A percentile compares a stretch with the other conserved stretches of the same genome.
Conservation (phyloP, 2,329 filamentous ascomycete genomes). For the Alternaria triticina region DNA sequence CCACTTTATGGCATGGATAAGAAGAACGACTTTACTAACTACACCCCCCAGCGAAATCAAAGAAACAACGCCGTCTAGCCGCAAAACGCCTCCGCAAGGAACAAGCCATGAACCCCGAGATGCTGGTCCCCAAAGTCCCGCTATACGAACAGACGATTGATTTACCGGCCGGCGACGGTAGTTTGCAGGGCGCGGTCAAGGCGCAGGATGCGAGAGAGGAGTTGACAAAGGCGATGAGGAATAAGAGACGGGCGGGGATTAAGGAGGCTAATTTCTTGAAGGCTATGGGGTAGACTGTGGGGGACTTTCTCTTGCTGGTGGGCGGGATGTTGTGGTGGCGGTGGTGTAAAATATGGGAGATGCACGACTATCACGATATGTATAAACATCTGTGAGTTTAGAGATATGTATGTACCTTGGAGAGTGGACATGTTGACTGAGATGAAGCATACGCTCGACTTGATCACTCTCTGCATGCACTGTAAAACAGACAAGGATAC, state of each 20-base stretch:
- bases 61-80: slow-evolving; percentile 77
- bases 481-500: background rate
- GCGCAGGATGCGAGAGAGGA: slow-evolving; percentile 63
- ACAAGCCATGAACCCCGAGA: slow-evolving; percentile 70
- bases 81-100: slow-evolving; percentile 68
- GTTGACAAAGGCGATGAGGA: slow-evolving; percentile 73
- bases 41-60: slow-evolving; percentile 67
- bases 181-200: slow-evolving; percentile 53
- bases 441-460: background rate
- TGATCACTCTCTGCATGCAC: background rate
- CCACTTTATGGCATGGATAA: background rate
- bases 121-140: slow-evolving; percentile 69
- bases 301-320: background rate
- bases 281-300: slow-evolving; percentile 63
- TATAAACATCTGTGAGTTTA: background rate
- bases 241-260: slow-evolving; percentile 75
- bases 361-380: background rate
- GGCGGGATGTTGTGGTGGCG: background rate
- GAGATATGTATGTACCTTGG: background rate
- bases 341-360: background rate
- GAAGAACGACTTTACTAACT: background rate
- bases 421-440: background rate
- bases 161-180: slow-evolving; percentile 63
- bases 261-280: slow-evolving; percentile 88
- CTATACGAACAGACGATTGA: slow-evolving; percentile 80